Evolutionary conservation across 345 rosid genomes (phyloP), one percentile per base, ranked within the genome.

Genomic region (Anacardium occidentale): DNA sequence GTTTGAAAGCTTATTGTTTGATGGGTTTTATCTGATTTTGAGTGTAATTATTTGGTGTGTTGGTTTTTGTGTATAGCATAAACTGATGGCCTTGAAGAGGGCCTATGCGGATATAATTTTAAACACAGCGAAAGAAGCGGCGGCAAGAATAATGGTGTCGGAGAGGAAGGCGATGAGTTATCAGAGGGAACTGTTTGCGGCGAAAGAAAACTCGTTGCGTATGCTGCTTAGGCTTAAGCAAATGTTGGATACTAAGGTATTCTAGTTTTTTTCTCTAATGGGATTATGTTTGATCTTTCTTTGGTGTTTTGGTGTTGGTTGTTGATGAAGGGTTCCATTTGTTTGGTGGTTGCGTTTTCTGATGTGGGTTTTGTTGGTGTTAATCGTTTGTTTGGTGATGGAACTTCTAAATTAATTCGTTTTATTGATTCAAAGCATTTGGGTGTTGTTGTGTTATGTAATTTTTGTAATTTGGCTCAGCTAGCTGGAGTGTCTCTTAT

Each of bases 61-160:
- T 47, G 32, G 53, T 73, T 51, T 64, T 66, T 29, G 24, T 32
- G 21, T 24, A n/a, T n/a, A 69, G 51, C 85, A 95, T 94, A 92
- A 86, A 83, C 82, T 87, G 80, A 83, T 80, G 74, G 96, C 94
- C 73, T 78, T 95, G 88, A 88, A 95, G 85, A 92, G 86, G 91
- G 99, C 95, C 40, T 95, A 92, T 69, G 99, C 99, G 69, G 98
- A 90, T 69, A 89, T 90, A 63, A 88, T 94, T 51, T 81, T 92
- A 80, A 92, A 89, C 75, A 85, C 96, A 17, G 93, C 96, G 18
- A 94, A 88, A 83, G 99, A 95, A 73, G 94, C 98, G 64, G 97
- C 98, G 73, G 93, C 89, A 62, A 88, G 96, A 80, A 87, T 90
- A 75, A 83, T 90, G 88, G 82, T 79, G 63, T 88, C 98, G 21